Base-by-base conservation (phyloP, 768 basidiomycete species). In the Austroboletus festivus region DNA sequence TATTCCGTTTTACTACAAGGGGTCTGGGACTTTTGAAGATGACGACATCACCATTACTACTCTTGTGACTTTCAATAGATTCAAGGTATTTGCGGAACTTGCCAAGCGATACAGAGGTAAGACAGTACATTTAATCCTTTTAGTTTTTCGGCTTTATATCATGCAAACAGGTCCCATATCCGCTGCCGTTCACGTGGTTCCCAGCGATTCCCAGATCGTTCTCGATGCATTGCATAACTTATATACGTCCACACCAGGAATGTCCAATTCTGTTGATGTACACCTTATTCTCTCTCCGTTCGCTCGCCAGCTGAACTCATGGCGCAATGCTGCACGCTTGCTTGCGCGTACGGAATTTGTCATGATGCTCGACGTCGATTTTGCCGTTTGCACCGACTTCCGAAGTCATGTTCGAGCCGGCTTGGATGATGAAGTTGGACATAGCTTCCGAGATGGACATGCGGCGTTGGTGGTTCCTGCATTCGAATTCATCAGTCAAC, bases 361-460 rank as follows among this genome's bases (percentile, higher is more conserved):
- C 48, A 87, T 93, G 83, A 87, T 93, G 84, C 81, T 93, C 44
- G 93, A 94, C 63, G 85, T 93, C 52, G 91, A 93, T 64, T 93
- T 94, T 64, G 84, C 79, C 26, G 67, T 88, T 11, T 91, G 90
- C 64, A 92, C 92, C 40, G 82, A 89, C 69, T 89, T 91, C 65
- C 77, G 86, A 48, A 62, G 68, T 23, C 73, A 78, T 9, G 70
- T 90, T 52, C 76, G 74, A 44, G 68, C 68, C 11, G 73, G 72
- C 55, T 57, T 65, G 42, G 50, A 52, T 3, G 42, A 50, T 20
- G 71, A 68, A 38, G 59, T 74, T 38, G 59, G 59, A 15, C 56
- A 38, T 45, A 70, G 75, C 59, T 69, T 93, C 47, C 71, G 72
- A 20, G 74, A 71, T 42, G 90, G 89, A 4, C 59, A 70, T 15